A percentile compares a stretch with the other conserved stretches of the same genome.
Conservation (phyloP, 23 red algal species). For the Chondrus crispus region DNA sequence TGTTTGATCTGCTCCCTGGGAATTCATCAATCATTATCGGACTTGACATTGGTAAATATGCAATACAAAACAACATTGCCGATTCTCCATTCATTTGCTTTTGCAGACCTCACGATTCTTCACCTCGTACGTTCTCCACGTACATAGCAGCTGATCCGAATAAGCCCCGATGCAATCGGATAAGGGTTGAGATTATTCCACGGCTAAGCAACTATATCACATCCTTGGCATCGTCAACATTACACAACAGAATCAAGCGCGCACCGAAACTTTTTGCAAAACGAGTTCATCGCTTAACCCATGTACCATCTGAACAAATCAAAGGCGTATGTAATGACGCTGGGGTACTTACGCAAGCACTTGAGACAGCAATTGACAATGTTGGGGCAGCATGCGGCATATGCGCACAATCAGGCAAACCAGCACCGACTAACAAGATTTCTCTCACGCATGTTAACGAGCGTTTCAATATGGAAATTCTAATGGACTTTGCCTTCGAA, state of each 20-base stretch:
- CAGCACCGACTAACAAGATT: neutral
- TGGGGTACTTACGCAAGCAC: neutral
- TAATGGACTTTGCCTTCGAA: conserved; percentile 3
- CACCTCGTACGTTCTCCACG: neutral
- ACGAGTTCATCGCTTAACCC: neutral
- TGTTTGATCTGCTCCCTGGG: neutral
- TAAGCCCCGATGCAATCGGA: neutral
- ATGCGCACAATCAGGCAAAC: neutral
- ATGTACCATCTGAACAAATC: neutral
- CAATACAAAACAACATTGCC: neutral
- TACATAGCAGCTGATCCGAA: neutral
- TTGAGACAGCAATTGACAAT: neutral
- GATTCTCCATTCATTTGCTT: neutral
- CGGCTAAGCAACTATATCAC: neutral
- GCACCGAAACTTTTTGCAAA: neutral
- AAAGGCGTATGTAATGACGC: neutral
- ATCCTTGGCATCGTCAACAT: neutral
- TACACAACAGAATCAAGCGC: neutral
- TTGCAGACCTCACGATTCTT: neutral
- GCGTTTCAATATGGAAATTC: conserved; percentile 21
- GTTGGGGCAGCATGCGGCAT: neutral
- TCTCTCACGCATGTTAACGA: conserved; percentile 24
- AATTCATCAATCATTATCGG: neutral
- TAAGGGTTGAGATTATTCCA: neutral
- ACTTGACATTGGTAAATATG: neutral